These are phyloP conservation scores for Avena insularis DNA, from an alignment of 176 grass and related monocot genomes.

Conservation along the genomic window DNA sequence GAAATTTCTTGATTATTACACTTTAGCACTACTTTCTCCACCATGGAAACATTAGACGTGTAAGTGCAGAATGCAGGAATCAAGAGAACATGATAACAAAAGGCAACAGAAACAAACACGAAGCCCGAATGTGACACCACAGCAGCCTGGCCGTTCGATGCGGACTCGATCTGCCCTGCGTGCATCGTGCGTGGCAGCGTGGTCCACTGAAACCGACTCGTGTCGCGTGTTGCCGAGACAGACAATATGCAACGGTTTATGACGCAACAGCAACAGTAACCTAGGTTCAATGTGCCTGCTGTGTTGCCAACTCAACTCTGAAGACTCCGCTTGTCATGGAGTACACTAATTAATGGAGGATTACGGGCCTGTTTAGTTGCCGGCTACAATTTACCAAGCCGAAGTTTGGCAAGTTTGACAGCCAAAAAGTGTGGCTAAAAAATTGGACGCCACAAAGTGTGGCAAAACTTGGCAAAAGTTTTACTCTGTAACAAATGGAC, in stretches of 20 bases:
- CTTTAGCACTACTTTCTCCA: not conserved
- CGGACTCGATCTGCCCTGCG: not conserved
- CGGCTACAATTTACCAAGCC: too few species aligned
- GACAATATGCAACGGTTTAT: slow-evolving; percentile 9
- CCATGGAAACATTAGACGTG: not conserved
- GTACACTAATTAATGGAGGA: not conserved
- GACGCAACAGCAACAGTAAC: not conserved
- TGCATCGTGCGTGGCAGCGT: not conserved
- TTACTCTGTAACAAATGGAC: too few species aligned
- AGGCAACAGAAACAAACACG: not conserved
- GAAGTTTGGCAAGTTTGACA: too few species aligned
- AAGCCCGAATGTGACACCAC: not conserved
- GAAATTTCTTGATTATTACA: not conserved
- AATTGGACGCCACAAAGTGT: too few species aligned
- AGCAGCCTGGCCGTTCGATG: not conserved
- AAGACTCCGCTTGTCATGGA: not conserved
- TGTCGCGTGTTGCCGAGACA: slow-evolving; percentile 26
- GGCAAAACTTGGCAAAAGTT: too few species aligned
- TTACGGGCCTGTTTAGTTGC: not conserved
- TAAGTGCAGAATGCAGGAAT: not conserved
- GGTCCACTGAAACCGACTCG: slow-evolving; percentile 13
- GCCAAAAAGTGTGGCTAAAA: too few species aligned
- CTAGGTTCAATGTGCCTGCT: not conserved
- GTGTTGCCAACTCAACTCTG: not conserved
- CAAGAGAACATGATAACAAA: not conserved